Conservation (phyloP, 495 filamentous ascomycete genomes). For the Chaetomidium leptoderma region DNA sequence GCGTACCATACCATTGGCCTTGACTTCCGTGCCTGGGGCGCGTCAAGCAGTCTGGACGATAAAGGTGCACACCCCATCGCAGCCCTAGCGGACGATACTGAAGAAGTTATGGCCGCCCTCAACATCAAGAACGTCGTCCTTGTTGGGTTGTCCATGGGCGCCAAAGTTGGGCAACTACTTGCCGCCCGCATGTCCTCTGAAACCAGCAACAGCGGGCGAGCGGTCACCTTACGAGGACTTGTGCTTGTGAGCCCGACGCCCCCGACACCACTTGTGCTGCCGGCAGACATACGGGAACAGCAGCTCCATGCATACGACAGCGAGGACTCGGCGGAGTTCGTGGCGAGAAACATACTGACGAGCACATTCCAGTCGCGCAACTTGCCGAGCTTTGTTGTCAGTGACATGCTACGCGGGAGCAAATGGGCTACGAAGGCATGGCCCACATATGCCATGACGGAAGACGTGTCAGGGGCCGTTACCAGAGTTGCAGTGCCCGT, state of each 20-base stretch:
- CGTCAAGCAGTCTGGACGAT: too few species aligned
- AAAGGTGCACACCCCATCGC: too few species aligned
- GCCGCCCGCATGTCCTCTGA: too few species aligned
- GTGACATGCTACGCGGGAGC: neutral
- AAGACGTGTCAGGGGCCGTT: neutral
- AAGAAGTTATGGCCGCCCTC: too few species aligned
- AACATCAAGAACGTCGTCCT: too few species aligned
- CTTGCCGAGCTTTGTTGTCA: neutral
- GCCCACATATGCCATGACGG: neutral
- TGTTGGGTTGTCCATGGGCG: too few species aligned
- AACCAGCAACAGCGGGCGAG: neutral
- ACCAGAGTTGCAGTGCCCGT: neutral
- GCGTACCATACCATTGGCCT: too few species aligned
- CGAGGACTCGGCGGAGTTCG: neutral
- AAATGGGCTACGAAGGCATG: neutral
- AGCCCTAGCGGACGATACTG: too few species aligned
- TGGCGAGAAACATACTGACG: neutral
- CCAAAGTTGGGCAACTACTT: too few species aligned
- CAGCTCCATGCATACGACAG: neutral
- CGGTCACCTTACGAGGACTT: neutral
- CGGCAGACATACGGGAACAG: neutral
- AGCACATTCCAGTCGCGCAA: neutral
- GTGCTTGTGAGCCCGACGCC: neutral
- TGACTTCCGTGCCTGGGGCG: too few species aligned
- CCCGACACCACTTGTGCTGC: neutral